Percentiles rank a stretch among this genome's conserved stretches.
Evolutionary conservation across 225 moss, liverwort and hornwort species (phyloP).

Genomic region (Bryum argenteum): DNA sequence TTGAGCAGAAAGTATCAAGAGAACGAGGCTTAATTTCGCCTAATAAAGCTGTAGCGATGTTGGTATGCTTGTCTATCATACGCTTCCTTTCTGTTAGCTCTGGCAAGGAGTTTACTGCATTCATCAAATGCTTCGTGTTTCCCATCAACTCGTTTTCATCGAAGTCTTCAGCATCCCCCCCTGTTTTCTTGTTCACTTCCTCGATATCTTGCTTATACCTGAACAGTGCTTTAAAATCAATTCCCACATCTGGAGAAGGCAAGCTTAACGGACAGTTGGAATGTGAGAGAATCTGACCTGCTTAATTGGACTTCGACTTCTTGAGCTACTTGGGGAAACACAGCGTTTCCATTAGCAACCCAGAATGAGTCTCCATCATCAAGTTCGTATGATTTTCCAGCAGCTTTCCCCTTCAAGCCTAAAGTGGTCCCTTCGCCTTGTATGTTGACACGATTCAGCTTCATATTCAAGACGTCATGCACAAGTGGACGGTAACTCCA

Average conservation of each 20-base stretch:
- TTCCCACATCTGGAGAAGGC: constrained; percentile 4
- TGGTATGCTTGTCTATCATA: constrained; percentile 94
- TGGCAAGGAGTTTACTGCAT: constrained; percentile 86
- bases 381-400: constrained; percentile 81
- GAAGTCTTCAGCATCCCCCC: constrained; percentile 71
- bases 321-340: constrained; percentile 90
- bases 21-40: constrained; percentile 86
- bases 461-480: constrained; percentile 92
- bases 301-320: constrained; percentile 75
- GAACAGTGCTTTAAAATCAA: constrained; percentile 10
- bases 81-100: constrained; percentile 97
- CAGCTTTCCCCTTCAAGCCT: constrained; percentile 64
- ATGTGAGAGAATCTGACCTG: constrained; percentile 38
- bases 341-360: constrained; percentile 79
- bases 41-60: constrained; percentile 82
- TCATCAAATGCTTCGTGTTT: constrained; percentile 90
- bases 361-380: constrained; percentile 90
- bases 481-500: constrained; percentile 97
- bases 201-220: constrained; percentile 96
- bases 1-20: constrained; percentile 78
- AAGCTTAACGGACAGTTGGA: constrained; percentile 2
- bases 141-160: constrained; percentile 90
- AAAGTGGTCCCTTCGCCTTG: constrained; percentile 72
- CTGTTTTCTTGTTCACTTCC: constrained; percentile 83
- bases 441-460: constrained; percentile 85